These are phyloP conservation scores for Bromus sterilis DNA, from an alignment of 176 grass and related monocot species.

Conservation along the genomic window DNA sequence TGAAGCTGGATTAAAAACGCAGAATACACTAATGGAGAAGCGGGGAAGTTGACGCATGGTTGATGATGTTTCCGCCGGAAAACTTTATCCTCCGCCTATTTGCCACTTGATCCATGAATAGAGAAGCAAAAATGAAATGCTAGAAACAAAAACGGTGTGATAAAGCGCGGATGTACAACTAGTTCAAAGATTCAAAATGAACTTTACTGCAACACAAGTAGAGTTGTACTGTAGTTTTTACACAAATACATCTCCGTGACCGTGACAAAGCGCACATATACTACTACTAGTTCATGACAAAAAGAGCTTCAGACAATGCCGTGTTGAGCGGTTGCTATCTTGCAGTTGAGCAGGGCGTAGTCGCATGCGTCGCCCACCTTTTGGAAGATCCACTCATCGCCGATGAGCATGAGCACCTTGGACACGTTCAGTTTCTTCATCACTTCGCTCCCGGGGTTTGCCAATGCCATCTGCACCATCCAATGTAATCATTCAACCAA, in stretches of 20 bases:
- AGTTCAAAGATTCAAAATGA: background rate
- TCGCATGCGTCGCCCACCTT: slow-evolving; percentile 55
- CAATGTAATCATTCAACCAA: background rate
- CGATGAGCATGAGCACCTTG: slow-evolving; percentile 46
- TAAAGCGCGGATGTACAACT: background rate
- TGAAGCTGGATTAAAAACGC: too few species aligned
- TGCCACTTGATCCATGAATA: too few species aligned
- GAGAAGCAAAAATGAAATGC: background rate
- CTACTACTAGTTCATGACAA: too few species aligned
- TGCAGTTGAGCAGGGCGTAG: slow-evolving; percentile 27
- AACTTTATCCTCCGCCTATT: too few species aligned
- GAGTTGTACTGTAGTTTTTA: background rate
- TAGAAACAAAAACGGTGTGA: background rate
- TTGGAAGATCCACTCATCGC: slow-evolving; percentile 67
- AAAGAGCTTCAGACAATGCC: slow-evolving; percentile 41
- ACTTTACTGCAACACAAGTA: background rate
- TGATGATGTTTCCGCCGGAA: too few species aligned
- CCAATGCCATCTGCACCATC: slow-evolving; percentile 50
- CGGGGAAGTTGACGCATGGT: too few species aligned
- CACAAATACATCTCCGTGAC: background rate
- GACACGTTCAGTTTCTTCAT: slow-evolving; percentile 76
- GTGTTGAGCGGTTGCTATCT: background rate
- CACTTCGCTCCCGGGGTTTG: slow-evolving; percentile 68
- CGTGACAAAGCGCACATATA: background rate
- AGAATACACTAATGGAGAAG: too few species aligned